Evolutionary conservation across 164 flowering plant genomes (phyloP).

Genomic region (grape (Vitis vinifera)): DNA sequence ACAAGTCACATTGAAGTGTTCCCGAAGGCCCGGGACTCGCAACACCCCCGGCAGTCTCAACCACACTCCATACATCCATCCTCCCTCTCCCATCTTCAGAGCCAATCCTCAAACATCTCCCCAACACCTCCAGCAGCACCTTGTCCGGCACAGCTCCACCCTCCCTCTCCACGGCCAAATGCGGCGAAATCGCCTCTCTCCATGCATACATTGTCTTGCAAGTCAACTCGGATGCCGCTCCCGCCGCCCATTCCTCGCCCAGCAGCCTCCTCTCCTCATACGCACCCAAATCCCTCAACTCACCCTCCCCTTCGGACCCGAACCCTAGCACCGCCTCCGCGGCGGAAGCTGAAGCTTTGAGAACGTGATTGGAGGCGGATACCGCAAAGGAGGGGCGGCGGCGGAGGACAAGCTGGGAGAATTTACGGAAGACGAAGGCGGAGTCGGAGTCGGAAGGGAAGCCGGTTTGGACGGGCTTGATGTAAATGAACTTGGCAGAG

Average conservation of each 20-base stretch:
- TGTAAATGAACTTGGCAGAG: slow-evolving; percentile 47
- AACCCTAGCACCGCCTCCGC: slow-evolving; percentile 15
- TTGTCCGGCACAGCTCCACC: slow-evolving; percentile 52
- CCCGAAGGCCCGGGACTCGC: slow-evolving; percentile 98
- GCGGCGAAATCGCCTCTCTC: slow-evolving; percentile 91
- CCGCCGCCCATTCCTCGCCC: slow-evolving; percentile 18
- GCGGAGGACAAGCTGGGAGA: slow-evolving; percentile 42
- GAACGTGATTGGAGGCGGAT: slow-evolving; percentile 54
- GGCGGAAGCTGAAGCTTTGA: slow-evolving; percentile 52
- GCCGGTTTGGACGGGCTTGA: slow-evolving; percentile 93
- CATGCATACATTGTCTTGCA: slow-evolving; percentile 82
- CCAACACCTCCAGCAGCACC: slow-evolving; percentile 48
- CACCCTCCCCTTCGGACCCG: slow-evolving; percentile 12
- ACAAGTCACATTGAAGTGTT: slow-evolving; percentile 86
- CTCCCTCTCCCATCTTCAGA: slow-evolving; percentile 15
- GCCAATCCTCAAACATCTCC: slow-evolving; percentile 41
- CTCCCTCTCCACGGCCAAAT: slow-evolving; percentile 89
- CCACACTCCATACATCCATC: slow-evolving; percentile 40
- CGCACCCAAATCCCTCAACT: slow-evolving; percentile 42
- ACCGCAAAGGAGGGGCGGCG: slow-evolving; percentile 27
- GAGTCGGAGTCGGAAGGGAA: slow-evolving; percentile 94
- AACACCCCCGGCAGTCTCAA: slow-evolving; percentile 99
- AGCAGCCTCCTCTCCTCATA: slow-evolving; percentile 47
- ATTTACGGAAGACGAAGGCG: slow-evolving; percentile 57
- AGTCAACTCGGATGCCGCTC: slow-evolving; percentile 40